Evolutionary conservation across 2,329 filamentous ascomycete genomes (phyloP).

Genomic region (Lojkania enalia): DNA sequence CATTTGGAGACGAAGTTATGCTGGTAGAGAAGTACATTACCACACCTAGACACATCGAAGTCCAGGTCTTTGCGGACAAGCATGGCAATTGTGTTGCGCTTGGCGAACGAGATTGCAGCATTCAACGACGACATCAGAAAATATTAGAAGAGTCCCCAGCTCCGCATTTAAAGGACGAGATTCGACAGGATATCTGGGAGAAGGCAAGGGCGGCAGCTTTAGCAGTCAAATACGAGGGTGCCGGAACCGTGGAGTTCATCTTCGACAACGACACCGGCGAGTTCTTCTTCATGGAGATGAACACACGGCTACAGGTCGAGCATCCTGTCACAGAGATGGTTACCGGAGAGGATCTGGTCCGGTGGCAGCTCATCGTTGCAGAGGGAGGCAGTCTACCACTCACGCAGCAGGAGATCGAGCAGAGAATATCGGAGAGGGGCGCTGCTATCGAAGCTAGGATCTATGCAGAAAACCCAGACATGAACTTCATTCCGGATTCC

Average conservation of each 20-base stretch:
- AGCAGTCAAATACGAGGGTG: slow-evolving; percentile 67
- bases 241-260: slow-evolving; percentile 70
- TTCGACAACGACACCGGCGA: slow-evolving; percentile 68
- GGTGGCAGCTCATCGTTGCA: slow-evolving; percentile 92
- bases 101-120: slow-evolving; percentile 68
- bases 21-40: slow-evolving; percentile 70
- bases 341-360: slow-evolving; percentile 77
- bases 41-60: slow-evolving; percentile 67
- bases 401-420: slow-evolving; percentile 66
- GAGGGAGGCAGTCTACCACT: slow-evolving; percentile 69
- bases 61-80: slow-evolving; percentile 68
- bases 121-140: slow-evolving; percentile 68
- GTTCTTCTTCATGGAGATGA: slow-evolving; percentile 75
- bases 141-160: slow-evolving; percentile 69
- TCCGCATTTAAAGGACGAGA: slow-evolving; percentile 61
- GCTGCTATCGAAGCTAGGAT: slow-evolving; percentile 95
- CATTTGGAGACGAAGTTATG: slow-evolving; percentile 68
- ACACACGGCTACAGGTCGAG: slow-evolving; percentile 88
- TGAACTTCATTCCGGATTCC: slow-evolving; percentile 91
- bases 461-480: slow-evolving; percentile 92
- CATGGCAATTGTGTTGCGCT: slow-evolving; percentile 67
- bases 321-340: slow-evolving; percentile 90
- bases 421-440: slow-evolving; percentile 72
- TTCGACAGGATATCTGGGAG: slow-evolving; percentile 66
- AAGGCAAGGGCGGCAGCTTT: slow-evolving; percentile 66